Conservation (phyloP, 192 early-diverging fungal species). For the Kickxella alabastrina region DNA sequence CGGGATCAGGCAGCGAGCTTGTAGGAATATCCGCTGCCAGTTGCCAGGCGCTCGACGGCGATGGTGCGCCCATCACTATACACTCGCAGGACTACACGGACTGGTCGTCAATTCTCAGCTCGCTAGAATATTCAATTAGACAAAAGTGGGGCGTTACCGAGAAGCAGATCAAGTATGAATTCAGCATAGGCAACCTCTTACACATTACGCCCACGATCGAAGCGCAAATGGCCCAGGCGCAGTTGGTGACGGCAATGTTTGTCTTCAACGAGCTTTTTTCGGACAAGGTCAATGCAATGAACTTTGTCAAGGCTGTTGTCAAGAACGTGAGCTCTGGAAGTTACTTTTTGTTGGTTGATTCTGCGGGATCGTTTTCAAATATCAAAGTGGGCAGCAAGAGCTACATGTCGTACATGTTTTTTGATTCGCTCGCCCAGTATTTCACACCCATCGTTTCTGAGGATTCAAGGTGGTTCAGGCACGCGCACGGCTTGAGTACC, state of each 20-base stretch:
- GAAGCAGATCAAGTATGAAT: conserved; percentile 54
- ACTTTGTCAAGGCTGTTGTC: conserved; percentile 69
- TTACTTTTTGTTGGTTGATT: conserved; percentile 77
- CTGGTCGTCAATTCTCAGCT: conserved; percentile 54
- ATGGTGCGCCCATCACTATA: conserved; percentile 15
- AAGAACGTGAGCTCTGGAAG: conserved; percentile 59
- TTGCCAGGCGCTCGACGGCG: conserved; percentile 6
- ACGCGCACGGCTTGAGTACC: conserved; percentile 68
- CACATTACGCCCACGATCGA: conserved; percentile 48
- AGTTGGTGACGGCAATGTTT: conserved; percentile 85
- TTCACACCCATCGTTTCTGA: conserved; percentile 64
- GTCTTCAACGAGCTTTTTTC: conserved; percentile 89
- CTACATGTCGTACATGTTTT: conserved; percentile 89
- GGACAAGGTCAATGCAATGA: conserved; percentile 70
- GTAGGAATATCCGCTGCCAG: conserved; percentile 72
- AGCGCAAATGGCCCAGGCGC: conserved; percentile 52
- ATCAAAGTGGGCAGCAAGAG: conserved; percentile 63
- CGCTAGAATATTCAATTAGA: conserved; percentile 55
- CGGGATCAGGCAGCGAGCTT: conserved; percentile 83
- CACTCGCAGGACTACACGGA: conserved; percentile 63
- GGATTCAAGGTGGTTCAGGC: conserved; percentile 76
- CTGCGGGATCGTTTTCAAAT: conserved; percentile 90
- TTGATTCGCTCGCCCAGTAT: conserved; percentile 68
- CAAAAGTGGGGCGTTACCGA: conserved; percentile 49
- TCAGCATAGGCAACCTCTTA: conserved; percentile 60